phyloP scores from a whole-genome alignment of 2,329 filamentous ascomycete species.

The Fusarium torreyae region DNA sequence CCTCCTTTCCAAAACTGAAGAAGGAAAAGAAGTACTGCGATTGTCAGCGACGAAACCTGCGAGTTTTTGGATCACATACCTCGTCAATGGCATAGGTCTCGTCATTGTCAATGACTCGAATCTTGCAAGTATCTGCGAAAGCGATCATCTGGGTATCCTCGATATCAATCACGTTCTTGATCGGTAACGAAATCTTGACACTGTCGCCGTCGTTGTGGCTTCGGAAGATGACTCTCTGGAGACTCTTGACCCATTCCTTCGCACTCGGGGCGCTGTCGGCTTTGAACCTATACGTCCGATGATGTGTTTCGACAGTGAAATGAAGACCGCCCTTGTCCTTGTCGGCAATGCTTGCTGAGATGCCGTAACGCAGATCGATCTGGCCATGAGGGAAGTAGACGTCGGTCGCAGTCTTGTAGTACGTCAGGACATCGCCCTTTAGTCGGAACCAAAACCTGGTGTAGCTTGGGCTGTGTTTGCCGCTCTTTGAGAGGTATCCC shows the following conservation, averaged over 20 bases:
- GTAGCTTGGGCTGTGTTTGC: slow-evolving; percentile 89
- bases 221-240: slow-evolving; percentile 95
- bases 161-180: slow-evolving; percentile 90
- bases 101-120: slow-evolving; percentile 92
- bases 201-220: slow-evolving; percentile 97
- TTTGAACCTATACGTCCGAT: slow-evolving; percentile 87
- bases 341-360: slow-evolving; percentile 84
- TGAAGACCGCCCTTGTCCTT: slow-evolving; percentile 82
- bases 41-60: slow-evolving; percentile 6
- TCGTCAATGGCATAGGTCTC: slow-evolving; percentile 97
- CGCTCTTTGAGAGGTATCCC: slow-evolving; percentile 89
- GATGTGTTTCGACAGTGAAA: slow-evolving; percentile 86
- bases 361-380: slow-evolving; percentile 92
- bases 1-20: slow-evolving; percentile 88
- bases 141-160: slow-evolving; percentile 93
- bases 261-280: slow-evolving; percentile 91
- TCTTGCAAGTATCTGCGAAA: slow-evolving; percentile 93
- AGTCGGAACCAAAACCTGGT: slow-evolving; percentile 94
- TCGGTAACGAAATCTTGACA: slow-evolving; percentile 93
- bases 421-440: slow-evolving; percentile 92
- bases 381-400: slow-evolving; percentile 93
- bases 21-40: slow-evolving; percentile 96
- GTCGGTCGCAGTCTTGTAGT: slow-evolving; percentile 86
- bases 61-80: slow-evolving; percentile 63
- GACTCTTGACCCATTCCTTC: slow-evolving; percentile 94